Conservation (phyloP, 352 stramenopile genomes). For the Globisporangium alternatum region DNA sequence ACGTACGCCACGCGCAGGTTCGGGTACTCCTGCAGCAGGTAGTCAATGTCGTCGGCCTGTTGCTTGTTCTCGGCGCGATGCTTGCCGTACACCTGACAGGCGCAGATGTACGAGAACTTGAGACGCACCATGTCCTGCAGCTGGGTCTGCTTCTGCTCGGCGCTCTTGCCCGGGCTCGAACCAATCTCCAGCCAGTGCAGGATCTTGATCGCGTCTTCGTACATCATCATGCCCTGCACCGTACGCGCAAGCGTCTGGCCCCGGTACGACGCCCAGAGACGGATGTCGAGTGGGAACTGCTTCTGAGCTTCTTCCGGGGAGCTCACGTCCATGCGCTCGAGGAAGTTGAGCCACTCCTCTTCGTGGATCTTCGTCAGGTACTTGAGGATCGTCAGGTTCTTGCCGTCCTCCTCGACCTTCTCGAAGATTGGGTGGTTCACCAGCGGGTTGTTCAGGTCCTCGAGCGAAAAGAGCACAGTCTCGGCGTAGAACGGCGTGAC, state of each 20-base stretch:
- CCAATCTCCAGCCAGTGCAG: conserved; percentile 84
- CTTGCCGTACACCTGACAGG: conserved; percentile 83
- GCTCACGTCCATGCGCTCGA: conserved; percentile 78
- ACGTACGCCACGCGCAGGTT: conserved; percentile 87
- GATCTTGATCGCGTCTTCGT: conserved; percentile 86
- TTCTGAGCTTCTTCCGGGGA: conserved; percentile 68
- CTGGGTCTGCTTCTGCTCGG: conserved; percentile 76
- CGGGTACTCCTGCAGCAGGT: conserved; percentile 72
- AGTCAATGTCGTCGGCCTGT: conserved; percentile 82
- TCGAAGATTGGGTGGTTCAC: conserved; percentile 86
- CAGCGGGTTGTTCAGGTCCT: conserved; percentile 77
- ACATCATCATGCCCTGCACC: conserved; percentile 86
- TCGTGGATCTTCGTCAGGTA: conserved; percentile 84
- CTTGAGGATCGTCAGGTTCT: conserved; percentile 85
- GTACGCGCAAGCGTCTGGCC: conserved; percentile 77
- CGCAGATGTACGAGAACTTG: conserved; percentile 87
- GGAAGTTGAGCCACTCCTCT: conserved; percentile 84
- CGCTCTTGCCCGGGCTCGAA: conserved; percentile 54
- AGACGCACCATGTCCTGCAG: conserved; percentile 83
- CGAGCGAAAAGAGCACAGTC: conserved; percentile 73
- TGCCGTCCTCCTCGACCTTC: conserved; percentile 79
- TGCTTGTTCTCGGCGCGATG: conserved; percentile 60
- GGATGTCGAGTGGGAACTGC: conserved; percentile 70
- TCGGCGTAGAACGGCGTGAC: conserved; percentile 85
- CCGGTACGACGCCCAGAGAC: conserved; percentile 79